Evolutionary conservation across 768 basidiomycete species (phyloP).

Genomic region (Tylopilus sp.): DNA sequence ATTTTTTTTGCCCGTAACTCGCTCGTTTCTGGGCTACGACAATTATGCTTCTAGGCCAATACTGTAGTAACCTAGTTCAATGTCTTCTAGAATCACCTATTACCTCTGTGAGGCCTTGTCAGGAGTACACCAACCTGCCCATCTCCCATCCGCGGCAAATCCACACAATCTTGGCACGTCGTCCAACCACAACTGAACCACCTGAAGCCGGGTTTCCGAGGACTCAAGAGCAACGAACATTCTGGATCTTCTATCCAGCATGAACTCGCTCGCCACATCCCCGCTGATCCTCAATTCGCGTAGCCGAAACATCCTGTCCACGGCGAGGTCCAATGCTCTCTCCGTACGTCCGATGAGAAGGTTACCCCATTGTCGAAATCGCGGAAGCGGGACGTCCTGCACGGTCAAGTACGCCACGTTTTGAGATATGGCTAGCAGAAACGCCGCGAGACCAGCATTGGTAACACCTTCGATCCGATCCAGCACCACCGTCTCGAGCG

Average conservation of each 20-base stretch:
- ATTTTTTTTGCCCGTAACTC: neutral
- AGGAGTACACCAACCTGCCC: conserved; percentile 23
- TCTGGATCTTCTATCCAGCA: conserved; percentile 21
- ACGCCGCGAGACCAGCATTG: conserved; percentile 14
- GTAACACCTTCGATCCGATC: conserved; percentile 19
- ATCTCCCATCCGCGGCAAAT: conserved; percentile 17
- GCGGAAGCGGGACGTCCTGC: conserved; percentile 20
- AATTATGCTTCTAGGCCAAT: neutral
- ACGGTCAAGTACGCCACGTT: conserved; percentile 13
- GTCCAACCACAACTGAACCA: conserved; percentile 19
- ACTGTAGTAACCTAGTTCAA: neutral
- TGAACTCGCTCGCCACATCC: conserved; percentile 24
- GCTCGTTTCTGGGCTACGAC: neutral
- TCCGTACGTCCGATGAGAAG: conserved; percentile 18
- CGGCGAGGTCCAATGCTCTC: conserved; percentile 15
- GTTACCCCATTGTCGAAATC: conserved; percentile 12
- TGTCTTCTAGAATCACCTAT: neutral
- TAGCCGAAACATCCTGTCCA: conserved; percentile 19
- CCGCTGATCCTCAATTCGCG: conserved; percentile 17
- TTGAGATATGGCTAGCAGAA: conserved; percentile 10
- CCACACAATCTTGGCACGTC: conserved; percentile 21
- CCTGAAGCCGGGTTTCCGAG: conserved; percentile 1
- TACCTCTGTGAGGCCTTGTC: neutral
- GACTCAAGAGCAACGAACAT: conserved; percentile 8
- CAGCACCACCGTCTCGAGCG: conserved; percentile 20